phyloP scores from a whole-genome alignment of 1,284 basidiomycete species.

The Moniliophthora roreri region DNA sequence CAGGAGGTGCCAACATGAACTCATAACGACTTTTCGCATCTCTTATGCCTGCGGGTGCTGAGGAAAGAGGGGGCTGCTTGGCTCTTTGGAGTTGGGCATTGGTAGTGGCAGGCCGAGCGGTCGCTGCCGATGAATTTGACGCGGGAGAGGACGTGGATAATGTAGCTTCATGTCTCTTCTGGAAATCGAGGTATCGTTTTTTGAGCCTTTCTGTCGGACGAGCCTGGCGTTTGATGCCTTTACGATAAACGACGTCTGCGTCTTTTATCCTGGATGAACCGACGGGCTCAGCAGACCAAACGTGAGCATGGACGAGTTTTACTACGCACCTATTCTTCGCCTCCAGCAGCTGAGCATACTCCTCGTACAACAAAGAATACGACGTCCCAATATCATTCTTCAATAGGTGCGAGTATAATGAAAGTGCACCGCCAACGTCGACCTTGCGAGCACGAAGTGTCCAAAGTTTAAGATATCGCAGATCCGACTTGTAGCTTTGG shows the following conservation, averaged over 20 bases:
- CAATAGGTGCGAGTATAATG: slow-evolving; percentile 74
- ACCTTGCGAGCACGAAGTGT: slow-evolving; percentile 75
- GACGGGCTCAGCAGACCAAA: background rate
- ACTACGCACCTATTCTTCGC: slow-evolving; percentile 63
- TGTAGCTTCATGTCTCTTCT: slow-evolving; percentile 39
- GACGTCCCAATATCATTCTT: slow-evolving; percentile 78
- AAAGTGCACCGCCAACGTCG: slow-evolving; percentile 53
- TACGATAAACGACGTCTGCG: slow-evolving; percentile 82
- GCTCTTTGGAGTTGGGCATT: slow-evolving; percentile 42
- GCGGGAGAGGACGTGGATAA: slow-evolving; percentile 40
- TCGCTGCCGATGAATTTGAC: too few species aligned
- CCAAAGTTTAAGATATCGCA: slow-evolving; percentile 91
- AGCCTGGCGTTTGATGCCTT: slow-evolving; percentile 82
- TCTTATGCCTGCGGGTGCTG: background rate
- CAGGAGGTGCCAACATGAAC: slow-evolving; percentile 63
- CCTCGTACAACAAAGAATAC: slow-evolving; percentile 82
- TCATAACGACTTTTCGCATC: slow-evolving; percentile 46
- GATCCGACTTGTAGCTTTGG: slow-evolving; percentile 79
- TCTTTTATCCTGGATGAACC: slow-evolving; percentile 55
- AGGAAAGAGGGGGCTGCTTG: slow-evolving; percentile 9
- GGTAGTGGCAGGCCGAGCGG: slow-evolving; percentile 31
- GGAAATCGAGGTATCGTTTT: slow-evolving; percentile 81
- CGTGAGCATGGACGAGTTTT: background rate
- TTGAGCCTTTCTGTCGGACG: slow-evolving; percentile 86
- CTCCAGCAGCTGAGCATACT: slow-evolving; percentile 80